Conservation (phyloP, 805 yeast genomes). For the Kodamaea leandrae region DNA sequence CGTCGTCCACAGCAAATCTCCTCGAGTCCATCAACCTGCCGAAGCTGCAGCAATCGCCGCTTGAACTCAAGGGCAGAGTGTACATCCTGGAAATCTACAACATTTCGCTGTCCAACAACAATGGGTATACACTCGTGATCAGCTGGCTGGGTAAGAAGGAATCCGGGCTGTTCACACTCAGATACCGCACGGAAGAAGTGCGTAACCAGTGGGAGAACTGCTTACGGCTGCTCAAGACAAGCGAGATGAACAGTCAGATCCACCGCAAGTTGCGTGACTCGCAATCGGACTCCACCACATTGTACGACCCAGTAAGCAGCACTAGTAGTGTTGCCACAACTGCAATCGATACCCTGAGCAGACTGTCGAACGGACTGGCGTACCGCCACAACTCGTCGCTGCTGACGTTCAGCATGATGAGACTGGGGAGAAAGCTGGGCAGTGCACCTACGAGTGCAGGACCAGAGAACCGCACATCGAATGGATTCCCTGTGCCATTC, state of each 20-base stretch:
- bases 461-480: constrained; percentile 6
- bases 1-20: constrained; percentile 30
- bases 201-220: constrained; percentile 80
- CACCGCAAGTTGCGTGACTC: constrained; percentile 37
- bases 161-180: constrained; percentile 78
- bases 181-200: constrained; percentile 79
- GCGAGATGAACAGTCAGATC: constrained; percentile 39
- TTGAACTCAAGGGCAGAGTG: constrained; percentile 76
- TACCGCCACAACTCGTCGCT: constrained; percentile 43
- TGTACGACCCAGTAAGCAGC: constrained; percentile 18
- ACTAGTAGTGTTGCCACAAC: constrained; percentile 1
- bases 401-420: constrained; percentile 44
- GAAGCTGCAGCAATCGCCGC: constrained; percentile 25
- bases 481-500: constrained; percentile 8
- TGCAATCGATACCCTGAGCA: constrained; percentile 4
- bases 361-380: constrained; percentile 30
- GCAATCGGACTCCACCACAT: constrained; percentile 24
- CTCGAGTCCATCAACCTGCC: constrained; percentile 33
- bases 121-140: constrained; percentile 60
- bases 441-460: constrained; percentile 11
- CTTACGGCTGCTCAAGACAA: constrained; percentile 48
- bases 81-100: constrained; percentile 63
- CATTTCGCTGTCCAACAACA: constrained; percentile 33
- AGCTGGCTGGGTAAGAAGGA: constrained; percentile 87
- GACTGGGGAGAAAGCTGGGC: constrained; percentile 25